Base-by-base conservation (phyloP, 106 monocot species). In the Platanthera zijinensis region DNA sequence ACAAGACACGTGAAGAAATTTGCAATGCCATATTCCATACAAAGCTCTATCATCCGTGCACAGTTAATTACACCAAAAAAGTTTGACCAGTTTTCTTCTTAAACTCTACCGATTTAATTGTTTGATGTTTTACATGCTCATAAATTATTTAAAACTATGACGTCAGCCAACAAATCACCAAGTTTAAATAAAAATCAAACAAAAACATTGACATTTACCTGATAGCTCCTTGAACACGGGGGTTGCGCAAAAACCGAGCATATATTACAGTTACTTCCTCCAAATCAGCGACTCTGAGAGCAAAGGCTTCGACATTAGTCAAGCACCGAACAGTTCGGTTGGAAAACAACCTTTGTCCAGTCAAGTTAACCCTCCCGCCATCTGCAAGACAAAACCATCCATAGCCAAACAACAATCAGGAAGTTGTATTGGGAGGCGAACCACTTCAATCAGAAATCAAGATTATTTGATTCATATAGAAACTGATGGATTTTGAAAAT, bases 261-360 rank as follows among this genome's bases (percentile, higher is more conserved):
- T 86, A 95, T 76, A 82, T 45, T 69, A 71, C 45, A 50, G 87
- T 92, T 3, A 92, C 91, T 86, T 85, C 90, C 79, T 88, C 92
- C 8, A 95, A 83, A 82, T 95, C 92, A 74, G 81, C 67, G 72
- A 83, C 83, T 57, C 74, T 73, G 47, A 92, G 84, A 61, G 82
- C 81, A 76, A 95, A 95, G 28, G 92, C 90, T 83, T 95, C 95
- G 47, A 95, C 92, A 77, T 95, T 95, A 7, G 92, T 95, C 63
- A 82, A 30, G 62, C 95, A 95, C 76, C 52, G 85, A 25, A 95
- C 92, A 49, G 82, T 88, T 72, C 95, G 83, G 11, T 78, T 88
- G 50, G 95, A 83, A 76, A 88, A 72, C 57, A 85, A 83, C 10
- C 82, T 78, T 17, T 79, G 76, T 22, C 90, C 78, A 25, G 84